These are phyloP conservation scores for Toxicodendron radicans DNA, from an alignment of 345 rosid species.

Conservation along the genomic window DNA sequence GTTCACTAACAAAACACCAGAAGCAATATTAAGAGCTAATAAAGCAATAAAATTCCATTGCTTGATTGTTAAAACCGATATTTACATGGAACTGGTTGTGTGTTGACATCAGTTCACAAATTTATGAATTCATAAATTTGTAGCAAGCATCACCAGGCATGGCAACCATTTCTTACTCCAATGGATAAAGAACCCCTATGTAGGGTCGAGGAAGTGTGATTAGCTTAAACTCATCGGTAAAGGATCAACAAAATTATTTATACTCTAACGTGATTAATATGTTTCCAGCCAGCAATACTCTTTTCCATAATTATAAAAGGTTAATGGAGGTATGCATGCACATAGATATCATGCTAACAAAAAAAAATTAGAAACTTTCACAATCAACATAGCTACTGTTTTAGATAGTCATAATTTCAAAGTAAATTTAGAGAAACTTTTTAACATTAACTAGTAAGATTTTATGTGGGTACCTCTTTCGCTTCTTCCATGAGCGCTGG, in stretches of 20 bases:
- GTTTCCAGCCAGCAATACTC: no score
- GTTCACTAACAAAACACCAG: not conserved
- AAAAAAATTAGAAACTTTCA: no score
- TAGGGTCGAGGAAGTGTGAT: no score
- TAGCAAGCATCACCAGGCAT: no score
- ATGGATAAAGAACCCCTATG: no score
- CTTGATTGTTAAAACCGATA: not conserved
- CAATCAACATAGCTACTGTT: not conserved
- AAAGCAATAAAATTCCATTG: not conserved
- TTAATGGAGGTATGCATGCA: no score
- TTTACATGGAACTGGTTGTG: not conserved
- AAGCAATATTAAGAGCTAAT: not conserved
- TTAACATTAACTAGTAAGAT: conserved; percentile 6
- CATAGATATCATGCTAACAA: no score
- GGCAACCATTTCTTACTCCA: no score
- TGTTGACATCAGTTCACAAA: not conserved
- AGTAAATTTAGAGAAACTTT: not conserved
- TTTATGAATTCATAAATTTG: not conserved
- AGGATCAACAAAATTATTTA: no score
- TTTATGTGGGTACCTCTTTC: conserved; percentile 59
- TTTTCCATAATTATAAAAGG: no score
- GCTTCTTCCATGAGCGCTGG: conserved; percentile 94
- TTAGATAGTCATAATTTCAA: not conserved
- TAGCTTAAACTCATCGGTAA: no score
- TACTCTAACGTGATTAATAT: no score